Evolutionary conservation across 495 filamentous ascomycete species (phyloP).

Genomic region (Glutinoglossum americanum): DNA sequence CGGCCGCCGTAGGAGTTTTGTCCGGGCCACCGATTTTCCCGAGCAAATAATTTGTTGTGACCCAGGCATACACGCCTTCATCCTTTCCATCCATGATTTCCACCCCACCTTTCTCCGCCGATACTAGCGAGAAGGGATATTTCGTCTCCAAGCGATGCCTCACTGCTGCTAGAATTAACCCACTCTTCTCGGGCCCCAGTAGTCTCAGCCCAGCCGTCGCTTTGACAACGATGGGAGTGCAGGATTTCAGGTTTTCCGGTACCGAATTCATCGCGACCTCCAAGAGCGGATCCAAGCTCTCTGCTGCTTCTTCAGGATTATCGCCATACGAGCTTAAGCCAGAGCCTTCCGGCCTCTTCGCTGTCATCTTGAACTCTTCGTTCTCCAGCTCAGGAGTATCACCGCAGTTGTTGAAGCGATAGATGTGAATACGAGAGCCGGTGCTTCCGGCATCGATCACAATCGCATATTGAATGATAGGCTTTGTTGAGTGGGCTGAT

Average conservation of each 20-base stretch:
- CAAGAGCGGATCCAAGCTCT: constrained; percentile 72
- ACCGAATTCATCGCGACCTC: constrained; percentile 63
- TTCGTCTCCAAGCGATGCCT: constrained; percentile 60
- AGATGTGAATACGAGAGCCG: constrained; percentile 93
- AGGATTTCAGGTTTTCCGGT: constrained; percentile 67
- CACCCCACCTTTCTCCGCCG: constrained; percentile 62
- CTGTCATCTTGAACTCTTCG: constrained; percentile 79
- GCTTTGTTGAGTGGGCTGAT: constrained; percentile 65
- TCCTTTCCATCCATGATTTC: constrained; percentile 90
- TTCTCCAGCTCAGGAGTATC: constrained; percentile 81
- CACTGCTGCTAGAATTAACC: constrained; percentile 70
- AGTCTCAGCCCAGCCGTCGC: constrained; percentile 83
- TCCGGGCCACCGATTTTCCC: constrained; percentile 92
- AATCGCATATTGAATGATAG: constrained; percentile 85
- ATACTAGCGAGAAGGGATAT: constrained; percentile 88
- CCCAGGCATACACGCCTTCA: constrained; percentile 98
- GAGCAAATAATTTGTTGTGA: constrained; percentile 93
- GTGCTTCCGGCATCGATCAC: constrained; percentile 99
- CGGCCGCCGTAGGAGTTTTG: constrained; percentile 69
- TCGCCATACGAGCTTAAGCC: constrained; percentile 71
- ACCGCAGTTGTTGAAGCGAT: constrained; percentile 97
- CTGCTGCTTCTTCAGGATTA: constrained; percentile 70
- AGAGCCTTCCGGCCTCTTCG: constrained; percentile 51
- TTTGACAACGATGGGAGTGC: constrained; percentile 86
- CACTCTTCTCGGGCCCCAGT: constrained; percentile 59